Conservation (phyloP, 2,329 filamentous ascomycete genomes). For the Emmonsiellopsis sp. region DNA sequence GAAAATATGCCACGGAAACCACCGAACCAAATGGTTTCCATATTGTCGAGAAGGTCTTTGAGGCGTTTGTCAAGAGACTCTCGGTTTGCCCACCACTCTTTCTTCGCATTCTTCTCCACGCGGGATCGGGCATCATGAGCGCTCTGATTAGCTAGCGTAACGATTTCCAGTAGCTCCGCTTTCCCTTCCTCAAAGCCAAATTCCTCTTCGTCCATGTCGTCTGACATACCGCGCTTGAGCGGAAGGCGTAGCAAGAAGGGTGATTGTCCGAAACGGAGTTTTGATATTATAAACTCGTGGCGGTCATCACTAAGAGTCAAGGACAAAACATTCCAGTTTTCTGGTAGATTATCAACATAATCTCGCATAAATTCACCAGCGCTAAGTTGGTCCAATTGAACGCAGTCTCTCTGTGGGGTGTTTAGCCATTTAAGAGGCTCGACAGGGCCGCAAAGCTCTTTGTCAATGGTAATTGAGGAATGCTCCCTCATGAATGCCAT, state of each 20-base stretch:
- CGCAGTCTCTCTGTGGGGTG: constrained; percentile 12
- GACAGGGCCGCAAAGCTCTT: constrained; percentile 33
- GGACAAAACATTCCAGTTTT: constrained; percentile 76
- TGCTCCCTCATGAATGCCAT: constrained; percentile 33
- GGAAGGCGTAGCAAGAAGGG: constrained; percentile 85
- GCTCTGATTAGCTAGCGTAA: constrained; percentile 70
- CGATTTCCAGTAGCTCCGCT: constrained; percentile 72
- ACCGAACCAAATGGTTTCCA: constrained; percentile 90
- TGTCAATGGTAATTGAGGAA: constrained; percentile 36
- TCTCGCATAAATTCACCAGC: constrained; percentile 62
- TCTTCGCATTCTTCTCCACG: constrained; percentile 63
- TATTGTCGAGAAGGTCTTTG: constrained; percentile 67
- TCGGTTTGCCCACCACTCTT: constrained; percentile 82
- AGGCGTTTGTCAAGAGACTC: constrained; percentile 70
- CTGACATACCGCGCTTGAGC: constrained; percentile 69
- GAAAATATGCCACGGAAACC: constrained; percentile 94
- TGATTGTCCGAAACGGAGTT: constrained; percentile 62
- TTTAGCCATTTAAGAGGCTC: constrained; percentile 44
- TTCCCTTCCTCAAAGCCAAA: constrained; percentile 79
- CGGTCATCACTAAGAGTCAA: constrained; percentile 72
- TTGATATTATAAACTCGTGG: constrained; percentile 83
- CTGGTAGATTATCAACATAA: constrained; percentile 78
- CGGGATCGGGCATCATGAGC: constrained; percentile 68
- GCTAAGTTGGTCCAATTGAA: constrained; percentile 27
- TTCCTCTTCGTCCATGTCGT: constrained; percentile 68